These are phyloP conservation scores for Penicillium brevicompactum DNA, from an alignment of 2,329 filamentous ascomycete species.

Conservation along the genomic window DNA sequence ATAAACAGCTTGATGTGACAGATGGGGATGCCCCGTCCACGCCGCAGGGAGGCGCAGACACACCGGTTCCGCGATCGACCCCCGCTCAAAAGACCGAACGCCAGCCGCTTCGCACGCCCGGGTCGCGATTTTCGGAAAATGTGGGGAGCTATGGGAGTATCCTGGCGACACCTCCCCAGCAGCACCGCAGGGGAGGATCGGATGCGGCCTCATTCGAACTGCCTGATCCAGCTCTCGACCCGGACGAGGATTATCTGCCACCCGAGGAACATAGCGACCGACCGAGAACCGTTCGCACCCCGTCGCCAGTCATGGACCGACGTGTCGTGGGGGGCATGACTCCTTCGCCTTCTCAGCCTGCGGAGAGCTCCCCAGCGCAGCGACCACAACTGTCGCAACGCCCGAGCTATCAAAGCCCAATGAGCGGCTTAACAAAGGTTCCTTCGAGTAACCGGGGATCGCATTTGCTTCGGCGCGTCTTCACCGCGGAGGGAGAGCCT, in stretches of 20 bases:
- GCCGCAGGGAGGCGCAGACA: slow-evolving; percentile 25
- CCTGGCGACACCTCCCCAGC: slow-evolving; percentile 54
- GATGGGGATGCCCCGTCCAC: slow-evolving; percentile 18
- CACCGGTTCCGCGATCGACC: slow-evolving; percentile 32
- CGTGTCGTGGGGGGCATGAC: slow-evolving; percentile 1
- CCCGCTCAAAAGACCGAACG: slow-evolving; percentile 43
- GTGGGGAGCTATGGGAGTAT: slow-evolving; percentile 66
- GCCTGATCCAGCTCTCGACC: slow-evolving; percentile 63
- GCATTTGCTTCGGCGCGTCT: slow-evolving; percentile 42
- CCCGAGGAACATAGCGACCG: slow-evolving; percentile 20
- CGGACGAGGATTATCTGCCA: slow-evolving; percentile 30
- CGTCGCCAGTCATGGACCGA: slow-evolving; percentile 29
- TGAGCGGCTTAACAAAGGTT: slow-evolving; percentile 27
- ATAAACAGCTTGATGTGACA: slow-evolving; percentile 21
- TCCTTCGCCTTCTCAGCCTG: slow-evolving; percentile 3
- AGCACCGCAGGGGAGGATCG: slow-evolving; percentile 25
- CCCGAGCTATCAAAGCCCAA: slow-evolving; percentile 12
- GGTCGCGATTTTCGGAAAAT: slow-evolving; percentile 37
- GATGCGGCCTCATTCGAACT: slow-evolving; percentile 58
- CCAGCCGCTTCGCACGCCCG: slow-evolving; percentile 36
- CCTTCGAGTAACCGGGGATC: slow-evolving; percentile 29
- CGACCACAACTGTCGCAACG: slow-evolving; percentile 12
- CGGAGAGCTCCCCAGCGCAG: slow-evolving; percentile 3
- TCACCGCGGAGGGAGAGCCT: slow-evolving; percentile 43
- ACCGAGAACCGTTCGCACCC: slow-evolving; percentile 22